Percentiles rank a stretch among this genome's conserved stretches.
phyloP scores from a whole-genome alignment of 495 filamentous ascomycete species.

The Penicillium paradoxum region DNA sequence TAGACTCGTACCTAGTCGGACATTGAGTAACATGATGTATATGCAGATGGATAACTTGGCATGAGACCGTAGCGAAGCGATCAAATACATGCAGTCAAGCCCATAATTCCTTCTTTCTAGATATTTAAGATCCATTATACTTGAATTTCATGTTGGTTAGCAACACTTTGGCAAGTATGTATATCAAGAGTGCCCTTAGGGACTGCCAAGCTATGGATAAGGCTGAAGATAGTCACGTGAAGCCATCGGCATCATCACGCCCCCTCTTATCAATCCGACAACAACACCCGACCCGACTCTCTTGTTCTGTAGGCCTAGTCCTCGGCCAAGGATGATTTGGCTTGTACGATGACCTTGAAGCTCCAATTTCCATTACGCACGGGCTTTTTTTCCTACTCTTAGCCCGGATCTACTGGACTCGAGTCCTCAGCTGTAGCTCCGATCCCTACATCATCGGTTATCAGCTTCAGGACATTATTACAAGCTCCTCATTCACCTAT shows the following conservation, averaged over 20 bases:
- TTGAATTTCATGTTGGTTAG: no score
- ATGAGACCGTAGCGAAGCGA: no score
- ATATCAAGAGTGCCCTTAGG: not conserved
- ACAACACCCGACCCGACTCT: slow-evolving; percentile 18
- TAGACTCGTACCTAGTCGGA: no score
- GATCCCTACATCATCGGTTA: slow-evolving; percentile 22
- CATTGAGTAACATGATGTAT: no score
- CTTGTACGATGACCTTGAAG: slow-evolving; percentile 30
- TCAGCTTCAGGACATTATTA: slow-evolving; percentile 1
- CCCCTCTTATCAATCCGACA: slow-evolving; percentile 28
- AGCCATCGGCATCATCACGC: slow-evolving; percentile 7
- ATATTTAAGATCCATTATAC: no score
- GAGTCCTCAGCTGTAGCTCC: slow-evolving; percentile 28
- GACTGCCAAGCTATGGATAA: slow-evolving; percentile 5
- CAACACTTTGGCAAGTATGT: no score
- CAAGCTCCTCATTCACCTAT: not conserved
- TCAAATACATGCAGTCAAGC: no score
- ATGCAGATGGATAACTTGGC: no score
- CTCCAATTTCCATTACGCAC: slow-evolving; percentile 15
- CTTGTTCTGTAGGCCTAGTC: slow-evolving; percentile 17
- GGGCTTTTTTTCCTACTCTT: slow-evolving; percentile 23
- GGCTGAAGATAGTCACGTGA: slow-evolving; percentile 10
- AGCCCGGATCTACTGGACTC: slow-evolving; percentile 14
- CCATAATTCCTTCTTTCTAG: no score
- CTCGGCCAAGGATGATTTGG: slow-evolving; percentile 22